Conservation (phyloP, 2,329 filamentous ascomycete species). For the Fusarium penzigii region DNA sequence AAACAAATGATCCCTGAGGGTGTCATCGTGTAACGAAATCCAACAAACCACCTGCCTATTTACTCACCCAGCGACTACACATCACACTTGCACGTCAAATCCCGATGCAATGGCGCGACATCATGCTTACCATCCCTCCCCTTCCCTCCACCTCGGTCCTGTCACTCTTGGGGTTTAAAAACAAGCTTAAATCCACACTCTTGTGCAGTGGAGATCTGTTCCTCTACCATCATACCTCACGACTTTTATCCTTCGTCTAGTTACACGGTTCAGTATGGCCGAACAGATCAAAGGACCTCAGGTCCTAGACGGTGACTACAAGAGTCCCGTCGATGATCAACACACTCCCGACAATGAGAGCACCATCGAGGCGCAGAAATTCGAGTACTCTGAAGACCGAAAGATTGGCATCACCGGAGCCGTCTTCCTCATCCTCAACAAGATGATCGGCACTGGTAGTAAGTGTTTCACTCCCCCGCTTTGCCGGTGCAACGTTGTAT, state of each 20-base stretch:
- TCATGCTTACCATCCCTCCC: not conserved
- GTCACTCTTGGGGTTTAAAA: not conserved
- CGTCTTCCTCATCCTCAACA: slow-evolving; percentile 57
- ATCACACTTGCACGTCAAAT: not conserved
- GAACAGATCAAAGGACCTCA: slow-evolving; percentile 9
- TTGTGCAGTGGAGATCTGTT: not conserved
- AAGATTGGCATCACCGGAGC: slow-evolving; percentile 56
- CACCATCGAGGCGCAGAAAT: slow-evolving; percentile 43
- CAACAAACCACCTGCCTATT: not conserved
- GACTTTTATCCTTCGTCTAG: not conserved
- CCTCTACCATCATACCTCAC: not conserved
- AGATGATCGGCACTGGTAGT: slow-evolving; percentile 62
- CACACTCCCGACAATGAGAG: slow-evolving; percentile 18
- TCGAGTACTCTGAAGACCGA: slow-evolving; percentile 41
- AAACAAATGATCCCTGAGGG: no score
- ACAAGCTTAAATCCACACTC: not conserved
- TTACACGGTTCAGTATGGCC: slow-evolving; percentile 10
- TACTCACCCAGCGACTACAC: not conserved
- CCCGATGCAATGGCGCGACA: not conserved
- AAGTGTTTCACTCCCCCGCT: slow-evolving; percentile 17
- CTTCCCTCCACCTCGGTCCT: no score
- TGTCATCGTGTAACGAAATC: not conserved
- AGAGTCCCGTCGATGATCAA: slow-evolving; percentile 19
- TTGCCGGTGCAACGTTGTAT: not conserved
- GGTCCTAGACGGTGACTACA: not conserved